Conservation (phyloP, 768 basidiomycete genomes). For the Calocybe indica region DNA sequence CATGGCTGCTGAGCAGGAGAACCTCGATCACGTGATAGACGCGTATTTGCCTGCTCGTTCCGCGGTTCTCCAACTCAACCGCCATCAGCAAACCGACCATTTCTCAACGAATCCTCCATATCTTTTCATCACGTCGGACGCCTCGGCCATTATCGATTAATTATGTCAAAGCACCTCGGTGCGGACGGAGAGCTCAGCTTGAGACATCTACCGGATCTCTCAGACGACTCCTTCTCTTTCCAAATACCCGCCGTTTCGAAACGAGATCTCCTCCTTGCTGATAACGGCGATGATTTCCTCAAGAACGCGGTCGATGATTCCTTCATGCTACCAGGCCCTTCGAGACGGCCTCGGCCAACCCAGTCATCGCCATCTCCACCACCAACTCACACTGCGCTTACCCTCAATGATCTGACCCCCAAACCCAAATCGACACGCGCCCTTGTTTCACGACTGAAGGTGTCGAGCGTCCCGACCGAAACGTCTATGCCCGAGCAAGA, state of each 20-base stretch:
- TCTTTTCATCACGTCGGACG: too few relatives aligned
- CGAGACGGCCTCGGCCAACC: too few relatives aligned
- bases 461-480: too few relatives aligned
- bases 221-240: constrained; percentile 47
- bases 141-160: neutral
- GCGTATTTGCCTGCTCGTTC: too few relatives aligned
- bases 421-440: constrained; percentile 2
- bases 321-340: too few relatives aligned
- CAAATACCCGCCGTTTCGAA: constrained; percentile 42
- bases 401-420: constrained; percentile 28
- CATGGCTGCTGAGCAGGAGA: constrained; percentile 9
- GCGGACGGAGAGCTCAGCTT: constrained; percentile 38
- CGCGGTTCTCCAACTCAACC: too few relatives aligned
- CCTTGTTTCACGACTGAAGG: too few relatives aligned
- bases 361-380: too few relatives aligned
- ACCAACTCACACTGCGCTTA: constrained; percentile 22
- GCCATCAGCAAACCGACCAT: too few relatives aligned
- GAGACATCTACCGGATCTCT: constrained; percentile 49
- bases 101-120: too few relatives aligned
- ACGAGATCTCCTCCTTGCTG: constrained; percentile 46
- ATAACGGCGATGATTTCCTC: constrained; percentile 44
- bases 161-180: constrained; percentile 20
- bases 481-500: too few relatives aligned
- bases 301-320: constrained; percentile 29
- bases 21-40: constrained; percentile 10